phyloP scores from a whole-genome alignment of 192 early-diverging fungal genomes.

The Coemansia sp. region DNA sequence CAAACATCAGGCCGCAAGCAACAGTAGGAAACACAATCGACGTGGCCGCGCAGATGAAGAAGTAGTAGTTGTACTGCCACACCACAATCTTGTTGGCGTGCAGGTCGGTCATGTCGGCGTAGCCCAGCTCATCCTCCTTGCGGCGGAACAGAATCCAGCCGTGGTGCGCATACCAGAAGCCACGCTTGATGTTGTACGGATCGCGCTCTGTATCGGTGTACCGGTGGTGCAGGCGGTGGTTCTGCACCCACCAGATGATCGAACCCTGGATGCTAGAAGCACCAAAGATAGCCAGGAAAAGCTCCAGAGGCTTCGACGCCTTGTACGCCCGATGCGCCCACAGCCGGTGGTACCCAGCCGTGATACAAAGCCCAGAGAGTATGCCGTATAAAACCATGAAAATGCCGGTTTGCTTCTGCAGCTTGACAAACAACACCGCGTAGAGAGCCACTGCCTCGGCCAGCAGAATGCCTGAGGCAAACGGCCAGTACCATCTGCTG shows the following conservation, averaged over 20 bases:
- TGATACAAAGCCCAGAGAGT: slow-evolving; percentile 81
- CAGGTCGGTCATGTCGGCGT: slow-evolving; percentile 78
- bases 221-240: slow-evolving; percentile 81
- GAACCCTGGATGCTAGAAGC: slow-evolving; percentile 75
- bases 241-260: slow-evolving; percentile 81
- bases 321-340: slow-evolving; percentile 77
- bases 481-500: slow-evolving; percentile 50
- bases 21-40: slow-evolving; percentile 76
- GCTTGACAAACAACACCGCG: slow-evolving; percentile 71
- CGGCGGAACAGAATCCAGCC: slow-evolving; percentile 81
- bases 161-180: slow-evolving; percentile 78
- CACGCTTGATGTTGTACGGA: slow-evolving; percentile 78
- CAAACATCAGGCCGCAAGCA: slow-evolving; percentile 76
- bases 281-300: slow-evolving; percentile 59
- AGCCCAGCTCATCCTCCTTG: slow-evolving; percentile 64
- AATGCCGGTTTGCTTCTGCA: slow-evolving; percentile 55
- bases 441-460: slow-evolving; percentile 66
- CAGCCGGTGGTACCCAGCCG: slow-evolving; percentile 82
- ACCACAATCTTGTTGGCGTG: slow-evolving; percentile 65
- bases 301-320: slow-evolving; percentile 56
- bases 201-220: slow-evolving; percentile 84
- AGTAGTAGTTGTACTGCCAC: slow-evolving; percentile 75
- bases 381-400: slow-evolving; percentile 58
- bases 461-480: slow-evolving; percentile 53
- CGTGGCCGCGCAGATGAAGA: slow-evolving; percentile 65